Conservation (phyloP, 2,329 filamentous ascomycete species). For the Alternaria triticina region DNA sequence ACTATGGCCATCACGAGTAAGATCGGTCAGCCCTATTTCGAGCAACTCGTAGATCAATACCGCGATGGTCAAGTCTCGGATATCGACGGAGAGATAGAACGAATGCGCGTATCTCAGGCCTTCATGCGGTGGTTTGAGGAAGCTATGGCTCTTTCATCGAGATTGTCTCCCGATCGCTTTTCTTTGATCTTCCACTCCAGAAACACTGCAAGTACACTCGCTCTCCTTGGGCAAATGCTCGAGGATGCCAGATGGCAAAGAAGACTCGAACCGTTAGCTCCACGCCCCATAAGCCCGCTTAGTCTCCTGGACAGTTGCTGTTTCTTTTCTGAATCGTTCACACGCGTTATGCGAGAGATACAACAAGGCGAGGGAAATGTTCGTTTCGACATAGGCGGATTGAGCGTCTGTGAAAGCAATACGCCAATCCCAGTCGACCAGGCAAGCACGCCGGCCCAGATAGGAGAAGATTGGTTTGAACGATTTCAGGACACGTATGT, state of each 20-base stretch:
- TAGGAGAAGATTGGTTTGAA: neutral
- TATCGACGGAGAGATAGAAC: neutral
- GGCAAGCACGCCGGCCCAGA: neutral
- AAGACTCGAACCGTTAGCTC: neutral
- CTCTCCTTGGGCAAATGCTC: neutral
- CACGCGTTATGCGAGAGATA: neutral
- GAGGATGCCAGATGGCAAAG: neutral
- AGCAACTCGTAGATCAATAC: neutral
- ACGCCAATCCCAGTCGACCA: neutral
- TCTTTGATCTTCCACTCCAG: neutral
- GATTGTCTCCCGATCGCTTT: neutral
- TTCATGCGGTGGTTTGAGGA: neutral
- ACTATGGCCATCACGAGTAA: neutral
- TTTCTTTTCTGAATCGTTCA: neutral
- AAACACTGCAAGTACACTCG: neutral
- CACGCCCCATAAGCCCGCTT: neutral
- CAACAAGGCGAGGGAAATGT: neutral
- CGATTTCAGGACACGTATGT: neutral
- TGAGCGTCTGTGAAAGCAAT: neutral
- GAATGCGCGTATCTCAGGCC: neutral
- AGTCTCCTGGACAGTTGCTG: neutral
- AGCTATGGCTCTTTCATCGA: neutral
- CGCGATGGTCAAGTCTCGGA: neutral
- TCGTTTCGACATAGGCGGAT: neutral
- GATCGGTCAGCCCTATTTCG: neutral